Conservation (phyloP, 2,329 filamentous ascomycete species). For the Teratosphaeriaceae sp. region DNA sequence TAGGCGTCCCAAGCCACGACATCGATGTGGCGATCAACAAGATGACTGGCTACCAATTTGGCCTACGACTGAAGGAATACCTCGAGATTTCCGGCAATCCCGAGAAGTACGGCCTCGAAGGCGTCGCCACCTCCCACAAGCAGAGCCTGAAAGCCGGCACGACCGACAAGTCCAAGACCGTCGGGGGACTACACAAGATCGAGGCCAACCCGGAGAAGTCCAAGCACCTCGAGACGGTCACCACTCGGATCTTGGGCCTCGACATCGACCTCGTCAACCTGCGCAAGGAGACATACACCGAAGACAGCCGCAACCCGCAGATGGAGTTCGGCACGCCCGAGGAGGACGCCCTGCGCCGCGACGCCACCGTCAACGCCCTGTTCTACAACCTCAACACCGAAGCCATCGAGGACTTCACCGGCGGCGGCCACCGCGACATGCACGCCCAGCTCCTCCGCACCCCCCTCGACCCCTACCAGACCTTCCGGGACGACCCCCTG, state of each 20-base stretch:
- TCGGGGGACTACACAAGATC: constrained; percentile 79
- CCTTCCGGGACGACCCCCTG: constrained; percentile 89
- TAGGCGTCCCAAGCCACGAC: constrained; percentile 66
- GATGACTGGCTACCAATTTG: constrained; percentile 76
- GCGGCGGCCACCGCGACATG: constrained; percentile 68
- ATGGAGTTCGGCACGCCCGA: constrained; percentile 90
- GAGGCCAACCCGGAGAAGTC: constrained; percentile 91
- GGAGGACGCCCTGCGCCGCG: constrained; percentile 82
- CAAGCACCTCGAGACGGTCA: constrained; percentile 90
- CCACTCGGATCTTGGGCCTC: constrained; percentile 73
- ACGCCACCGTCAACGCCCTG: constrained; percentile 91
- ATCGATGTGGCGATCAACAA: constrained; percentile 81
- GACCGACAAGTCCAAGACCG: constrained; percentile 47
- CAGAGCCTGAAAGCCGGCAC: constrained; percentile 33
- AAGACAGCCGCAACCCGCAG: constrained; percentile 82
- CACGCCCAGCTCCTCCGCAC: constrained; percentile 67
- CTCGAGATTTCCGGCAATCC: constrained; percentile 55
- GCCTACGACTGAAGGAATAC: constrained; percentile 61
- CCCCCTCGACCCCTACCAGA: constrained; percentile 80
- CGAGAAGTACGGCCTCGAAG: constrained; percentile 51
- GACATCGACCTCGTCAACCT: constrained; percentile 95
- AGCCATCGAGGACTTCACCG: constrained; percentile 77
- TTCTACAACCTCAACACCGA: constrained; percentile 88
- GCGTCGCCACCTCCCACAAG: constrained; percentile 30
- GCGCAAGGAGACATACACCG: constrained; percentile 81